Evolutionary conservation across 2,329 filamentous ascomycete genomes (phyloP), one percentile per base, ranked within the genome.

Genomic region (Colletotrichum ledebouriae): DNA sequence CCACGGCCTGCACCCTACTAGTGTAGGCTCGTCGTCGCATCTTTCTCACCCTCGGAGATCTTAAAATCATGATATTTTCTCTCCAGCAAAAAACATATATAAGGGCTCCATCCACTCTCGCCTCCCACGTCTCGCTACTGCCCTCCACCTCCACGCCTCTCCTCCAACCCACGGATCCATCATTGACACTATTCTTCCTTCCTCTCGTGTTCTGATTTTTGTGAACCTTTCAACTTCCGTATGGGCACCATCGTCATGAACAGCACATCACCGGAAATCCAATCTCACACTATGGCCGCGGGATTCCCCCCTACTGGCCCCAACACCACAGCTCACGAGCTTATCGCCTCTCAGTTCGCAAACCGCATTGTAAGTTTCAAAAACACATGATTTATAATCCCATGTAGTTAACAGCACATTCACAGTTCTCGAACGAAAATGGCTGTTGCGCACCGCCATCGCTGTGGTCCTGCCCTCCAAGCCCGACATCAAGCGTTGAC

Each of bases 291-390:
- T 34, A 69, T 69, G 67, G 29, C 46, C 10, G 25, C 37, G 9
- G 59, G 37, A 25, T 46, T 63, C 44, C 46, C 53, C 6, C 42
- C 65, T 20, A 49, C 59, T 49, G 25, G 33, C 13, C 12, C 50
- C 39, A 33, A 44, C 33, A 52, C 39, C 37, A 62, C 50, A 1
- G 50, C 56, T 20, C 59, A 63, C 46, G 69, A 71, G 29, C 41
- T 70, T 17, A 69, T 71, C 41, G 67, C 69, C 22, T 53, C 66
- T 25, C 66, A 66, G 60, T 71, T 71, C 39, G 58, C 61, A n/a
- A 34, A 61, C 34, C 52, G 53, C 29, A 59, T 70, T 15, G 66
- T 66, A 67, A 39, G 61, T 49, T 2, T 29, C 25, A 13, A 6
- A 29, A 17, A 2, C 37, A 17, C 20, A 44, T 25, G 29, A 29